Conservation (phyloP, 768 basidiomycete genomes). For the Rhizopogon rudus region DNA sequence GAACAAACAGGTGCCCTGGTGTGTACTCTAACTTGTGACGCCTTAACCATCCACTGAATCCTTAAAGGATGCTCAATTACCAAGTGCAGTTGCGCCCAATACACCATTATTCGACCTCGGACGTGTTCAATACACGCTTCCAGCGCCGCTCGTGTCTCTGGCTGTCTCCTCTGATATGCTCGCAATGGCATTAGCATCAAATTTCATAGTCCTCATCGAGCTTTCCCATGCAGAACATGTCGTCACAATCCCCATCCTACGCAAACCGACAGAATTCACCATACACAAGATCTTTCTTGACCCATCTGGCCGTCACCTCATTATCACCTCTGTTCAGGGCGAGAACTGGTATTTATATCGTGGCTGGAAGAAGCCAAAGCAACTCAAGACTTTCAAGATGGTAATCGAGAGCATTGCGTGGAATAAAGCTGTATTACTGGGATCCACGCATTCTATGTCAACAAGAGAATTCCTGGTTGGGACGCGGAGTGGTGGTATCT, state of each 20-base stretch:
- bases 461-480: constrained; percentile 87
- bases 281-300: constrained; percentile 87
- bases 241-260: constrained; percentile 69
- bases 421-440: constrained; percentile 68
- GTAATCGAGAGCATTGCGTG: constrained; percentile 90
- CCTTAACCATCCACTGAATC: constrained; percentile 5
- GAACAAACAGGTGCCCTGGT: constrained; percentile 27
- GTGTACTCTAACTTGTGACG: constrained; percentile 4
- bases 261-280: constrained; percentile 69
- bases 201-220: constrained; percentile 83
- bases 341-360: constrained; percentile 92
- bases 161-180: constrained; percentile 85
- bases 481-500: constrained; percentile 77
- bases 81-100: constrained; percentile 29
- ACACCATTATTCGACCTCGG: constrained; percentile 77
- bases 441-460: constrained; percentile 64
- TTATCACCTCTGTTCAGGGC: constrained; percentile 81
- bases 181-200: constrained; percentile 75
- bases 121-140: constrained; percentile 83
- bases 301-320: constrained; percentile 86
- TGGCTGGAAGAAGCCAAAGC: constrained; percentile 77
- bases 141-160: constrained; percentile 77
- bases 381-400: constrained; percentile 76
- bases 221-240: constrained; percentile 85
- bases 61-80: constrained; percentile 26